Evolutionary conservation across 2,329 filamentous ascomycete genomes (phyloP), one percentile per base, ranked within the genome.

Genomic region (Mycosphaerelloides madeirae): DNA sequence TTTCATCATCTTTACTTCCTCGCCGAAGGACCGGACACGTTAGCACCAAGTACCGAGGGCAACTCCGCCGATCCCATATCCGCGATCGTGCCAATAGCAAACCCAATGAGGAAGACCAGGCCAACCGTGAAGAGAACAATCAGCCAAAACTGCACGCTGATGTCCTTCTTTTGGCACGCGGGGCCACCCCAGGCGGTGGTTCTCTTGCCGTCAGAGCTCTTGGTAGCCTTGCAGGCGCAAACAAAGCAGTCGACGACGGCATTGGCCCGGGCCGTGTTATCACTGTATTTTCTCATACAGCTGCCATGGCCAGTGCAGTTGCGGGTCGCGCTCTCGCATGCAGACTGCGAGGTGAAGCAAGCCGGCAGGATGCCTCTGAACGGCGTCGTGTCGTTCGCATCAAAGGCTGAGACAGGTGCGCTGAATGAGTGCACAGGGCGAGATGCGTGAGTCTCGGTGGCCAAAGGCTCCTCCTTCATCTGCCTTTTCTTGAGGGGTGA

Each of bases 1-100:
- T 35, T 6, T 18, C 33, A 18, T 35, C 22, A 25, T 5, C 31
- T 35, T 15, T 35, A 35, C 49, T 57, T 57, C 39, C 64, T 88
- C 28, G 82, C 75, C 46, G 80, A 78, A 49, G 82, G 76, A 46
- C 81, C 79, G 53, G 84, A 86, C 29, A 98, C 91, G 52, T 93
- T 93, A 37, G 93, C 93, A n/a, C 89, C 88, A 66, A 98, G 90
- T 7, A 98, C 91, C 57, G 89, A 89, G 0, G 93, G 93, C 53
- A 97, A 74, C 68, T 89, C 85, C 72, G 95, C 83, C 65, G 85
- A 80, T 28, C 91, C 93, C 60, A 97, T 86, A 51, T 74, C 83
- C 67, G 84, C 93, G 42, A 98, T 67, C 75, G 95, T 72, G 5
- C 83, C 81, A 56, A 97, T 83, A 9, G 80, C 81, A 63, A 85